Evolutionary conservation across 2,329 filamentous ascomycete genomes (phyloP).

Genomic region (Metarhizium guizhouense): DNA sequence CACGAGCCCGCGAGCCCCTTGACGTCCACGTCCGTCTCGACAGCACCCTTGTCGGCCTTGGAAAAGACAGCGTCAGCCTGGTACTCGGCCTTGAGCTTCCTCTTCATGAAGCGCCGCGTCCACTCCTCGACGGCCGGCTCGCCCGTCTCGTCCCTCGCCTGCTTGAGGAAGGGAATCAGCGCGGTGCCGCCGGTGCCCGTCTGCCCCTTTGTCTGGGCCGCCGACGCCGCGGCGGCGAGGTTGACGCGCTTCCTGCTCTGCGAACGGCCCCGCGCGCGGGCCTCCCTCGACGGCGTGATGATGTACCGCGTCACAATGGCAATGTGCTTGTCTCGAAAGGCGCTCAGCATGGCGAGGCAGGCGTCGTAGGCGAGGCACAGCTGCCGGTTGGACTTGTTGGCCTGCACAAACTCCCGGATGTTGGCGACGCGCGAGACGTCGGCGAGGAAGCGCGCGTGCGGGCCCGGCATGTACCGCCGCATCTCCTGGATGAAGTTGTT

Average conservation of each 20-base stretch:
- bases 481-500: constrained; percentile 95
- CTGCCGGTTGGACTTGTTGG: constrained; percentile 48
- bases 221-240: constrained; percentile 49
- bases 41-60: constrained; percentile 34
- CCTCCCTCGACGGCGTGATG: constrained; percentile 75
- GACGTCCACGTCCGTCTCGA: constrained; percentile 38
- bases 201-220: constrained; percentile 48
- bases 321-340: constrained; percentile 87
- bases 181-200: constrained; percentile 90
- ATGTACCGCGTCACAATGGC: constrained; percentile 95
- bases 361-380: constrained; percentile 82
- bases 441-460: constrained; percentile 80
- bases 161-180: constrained; percentile 90
- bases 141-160: constrained; percentile 90
- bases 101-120: constrained; percentile 49
- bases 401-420: constrained; percentile 73
- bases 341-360: constrained; percentile 61
- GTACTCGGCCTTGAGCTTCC: constrained; percentile 38
- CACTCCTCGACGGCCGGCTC: constrained; percentile 73
- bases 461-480: constrained; percentile 93
- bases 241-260: constrained; percentile 48
- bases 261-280: constrained; percentile 54
- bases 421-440: constrained; percentile 75
- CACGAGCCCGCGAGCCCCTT: constrained; percentile 73
- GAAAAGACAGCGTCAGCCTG: constrained; percentile 49